Conservation (phyloP, 2,329 filamentous ascomycete genomes). For the Pseudohalonectria lignicola region DNA sequence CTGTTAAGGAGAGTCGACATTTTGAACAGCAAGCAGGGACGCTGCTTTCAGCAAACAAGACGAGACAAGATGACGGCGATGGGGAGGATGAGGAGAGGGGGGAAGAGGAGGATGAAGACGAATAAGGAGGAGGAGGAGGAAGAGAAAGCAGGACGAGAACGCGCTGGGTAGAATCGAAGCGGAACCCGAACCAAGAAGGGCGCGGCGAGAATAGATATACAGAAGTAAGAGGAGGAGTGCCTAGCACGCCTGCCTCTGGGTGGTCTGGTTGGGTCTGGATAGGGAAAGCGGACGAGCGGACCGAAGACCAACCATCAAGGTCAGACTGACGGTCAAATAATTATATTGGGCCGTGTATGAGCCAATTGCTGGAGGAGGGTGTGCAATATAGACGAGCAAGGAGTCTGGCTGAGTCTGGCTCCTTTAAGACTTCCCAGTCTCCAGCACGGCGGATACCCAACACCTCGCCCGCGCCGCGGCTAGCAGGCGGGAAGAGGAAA, state of each 20-base stretch:
- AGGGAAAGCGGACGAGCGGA: background rate
- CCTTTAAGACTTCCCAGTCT: background rate
- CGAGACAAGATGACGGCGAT: no score
- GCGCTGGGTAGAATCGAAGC: background rate
- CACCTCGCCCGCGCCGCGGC: no score
- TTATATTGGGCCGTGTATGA: background rate
- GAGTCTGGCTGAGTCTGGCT: background rate
- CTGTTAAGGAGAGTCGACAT: conserved; percentile 13
- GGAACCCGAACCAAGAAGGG: no score
- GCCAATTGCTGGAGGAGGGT: background rate
- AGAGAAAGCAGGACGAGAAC: background rate
- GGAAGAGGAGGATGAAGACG: background rate
- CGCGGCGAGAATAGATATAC: background rate
- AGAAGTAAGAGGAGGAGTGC: background rate
- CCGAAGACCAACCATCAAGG: background rate
- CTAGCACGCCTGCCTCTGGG: no score
- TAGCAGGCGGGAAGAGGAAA: no score
- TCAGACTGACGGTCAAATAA: background rate
- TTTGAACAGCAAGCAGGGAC: conserved; percentile 6
- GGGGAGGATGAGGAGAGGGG: background rate
- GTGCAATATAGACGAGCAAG: background rate
- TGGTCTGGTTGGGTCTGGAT: background rate
- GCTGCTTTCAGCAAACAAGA: no score
- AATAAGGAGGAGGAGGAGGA: background rate
- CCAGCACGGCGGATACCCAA: background rate